These are phyloP conservation scores for Pleurozium schreberi DNA, from an alignment of 225 moss, liverwort and hornwort genomes.

Conservation along the genomic window DNA sequence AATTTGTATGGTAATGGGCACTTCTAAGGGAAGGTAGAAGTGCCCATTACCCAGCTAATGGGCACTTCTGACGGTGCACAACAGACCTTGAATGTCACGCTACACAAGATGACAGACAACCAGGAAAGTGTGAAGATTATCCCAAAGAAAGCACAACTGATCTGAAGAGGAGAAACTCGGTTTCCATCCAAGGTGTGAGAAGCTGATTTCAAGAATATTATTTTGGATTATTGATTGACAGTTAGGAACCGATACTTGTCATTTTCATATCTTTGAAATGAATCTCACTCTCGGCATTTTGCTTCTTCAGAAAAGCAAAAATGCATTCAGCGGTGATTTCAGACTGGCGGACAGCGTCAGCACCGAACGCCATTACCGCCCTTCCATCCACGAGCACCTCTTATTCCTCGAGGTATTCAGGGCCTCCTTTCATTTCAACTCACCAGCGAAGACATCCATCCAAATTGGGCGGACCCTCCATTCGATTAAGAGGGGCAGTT, in stretches of 20 bases:
- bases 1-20: too few relatives aligned
- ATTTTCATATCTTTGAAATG: neutral
- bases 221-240: neutral
- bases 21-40: too few relatives aligned
- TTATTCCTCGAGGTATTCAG: constrained; percentile 14
- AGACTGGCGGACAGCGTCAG: constrained; percentile 40
- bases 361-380: constrained; percentile 3
- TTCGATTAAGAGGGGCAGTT: neutral
- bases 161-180: too few relatives aligned
- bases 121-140: neutral
- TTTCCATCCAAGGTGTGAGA: too few relatives aligned
- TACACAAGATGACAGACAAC: neutral
- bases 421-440: constrained; percentile 10
- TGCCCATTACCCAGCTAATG: too few relatives aligned
- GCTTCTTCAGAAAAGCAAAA: neutral
- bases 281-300: neutral
- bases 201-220: neutral
- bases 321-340: constrained; percentile 52
- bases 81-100: neutral
- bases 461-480: neutral
- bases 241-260: neutral
- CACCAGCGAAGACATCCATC: constrained; percentile 14
- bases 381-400: constrained; percentile 29
- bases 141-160: too few relatives aligned
- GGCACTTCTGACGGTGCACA: neutral